These are phyloP conservation scores for Cryptococcus floricola DNA, from an alignment of 1,284 basidiomycete species.

Conservation along the genomic window DNA sequence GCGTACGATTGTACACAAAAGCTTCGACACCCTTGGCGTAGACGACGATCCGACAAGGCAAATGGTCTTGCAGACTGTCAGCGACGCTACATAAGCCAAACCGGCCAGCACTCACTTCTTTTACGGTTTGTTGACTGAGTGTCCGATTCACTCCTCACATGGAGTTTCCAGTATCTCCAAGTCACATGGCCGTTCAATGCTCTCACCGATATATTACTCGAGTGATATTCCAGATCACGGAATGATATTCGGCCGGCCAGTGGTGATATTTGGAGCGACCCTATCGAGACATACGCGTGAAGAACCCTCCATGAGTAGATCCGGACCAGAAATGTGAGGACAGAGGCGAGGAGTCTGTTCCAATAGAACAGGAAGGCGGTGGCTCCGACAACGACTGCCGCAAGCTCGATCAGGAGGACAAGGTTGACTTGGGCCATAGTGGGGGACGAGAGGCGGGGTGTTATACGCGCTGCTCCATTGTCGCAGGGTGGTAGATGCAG, in stretches of 20 bases:
- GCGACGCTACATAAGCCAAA: neutral
- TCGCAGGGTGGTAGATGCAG: too few relatives aligned
- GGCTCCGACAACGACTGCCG: slow-evolving; percentile 65
- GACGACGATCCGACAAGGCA: slow-evolving; percentile 72
- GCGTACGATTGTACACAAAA: slow-evolving; percentile 83
- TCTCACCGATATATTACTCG: slow-evolving; percentile 79
- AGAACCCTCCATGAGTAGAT: slow-evolving; percentile 43
- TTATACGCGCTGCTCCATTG: too few relatives aligned
- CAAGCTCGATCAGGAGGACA: slow-evolving; percentile 64
- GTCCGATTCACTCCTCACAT: slow-evolving; percentile 57
- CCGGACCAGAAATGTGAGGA: slow-evolving; percentile 52
- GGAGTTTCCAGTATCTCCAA: slow-evolving; percentile 87
- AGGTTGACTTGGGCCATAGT: slow-evolving; percentile 33
- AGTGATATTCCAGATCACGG: slow-evolving; percentile 80
- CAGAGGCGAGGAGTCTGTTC: slow-evolving; percentile 71
- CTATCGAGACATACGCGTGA: slow-evolving; percentile 45
- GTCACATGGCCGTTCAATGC: slow-evolving; percentile 76
- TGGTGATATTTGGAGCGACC: slow-evolving; percentile 86
- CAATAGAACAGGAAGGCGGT: slow-evolving; percentile 79
- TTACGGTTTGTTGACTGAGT: slow-evolving; percentile 24
- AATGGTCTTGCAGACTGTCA: slow-evolving; percentile 37
- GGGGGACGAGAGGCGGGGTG: too few relatives aligned
- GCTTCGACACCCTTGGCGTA: slow-evolving; percentile 79
- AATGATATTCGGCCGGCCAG: slow-evolving; percentile 78
- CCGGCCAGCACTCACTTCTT: slow-evolving; percentile 24